Evolutionary conservation across 108 stramenopile species (phyloP), one percentile per base, ranked within the genome.

Genomic region (Skeletonema potamos): DNA sequence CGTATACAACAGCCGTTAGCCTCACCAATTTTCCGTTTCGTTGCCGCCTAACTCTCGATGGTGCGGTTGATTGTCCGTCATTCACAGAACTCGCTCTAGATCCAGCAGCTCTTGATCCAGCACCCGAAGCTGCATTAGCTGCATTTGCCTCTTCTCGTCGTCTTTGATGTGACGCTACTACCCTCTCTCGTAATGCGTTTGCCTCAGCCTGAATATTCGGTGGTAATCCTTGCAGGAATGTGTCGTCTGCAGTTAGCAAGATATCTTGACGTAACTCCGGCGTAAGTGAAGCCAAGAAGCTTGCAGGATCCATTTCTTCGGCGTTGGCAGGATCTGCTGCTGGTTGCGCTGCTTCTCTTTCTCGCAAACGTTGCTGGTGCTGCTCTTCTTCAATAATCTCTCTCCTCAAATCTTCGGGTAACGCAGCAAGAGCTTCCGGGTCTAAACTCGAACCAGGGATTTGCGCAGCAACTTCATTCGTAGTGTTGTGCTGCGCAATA

Each of bases 381-480:
- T 85, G 88, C 70, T 97, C 97, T 77, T 98, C 93, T 62, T 88
- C 92, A 48, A 98, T 92, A 13, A 96, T 86, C 74, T 98, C 97
- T 18, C 90, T 70, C 58, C 97, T 74, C 90, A 98, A 94, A 27
- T 96, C 95, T 58, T 95, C 92, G 30, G 97, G 97, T 27, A 98
- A 76, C n/a, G 94, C 95, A 3, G 96, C 96, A 7, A 98, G 88
- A 6, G 89, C 94, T 65, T 96, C 96, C 2, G 94, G 96, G 68
- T 98, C 97, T 37, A 96, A 75, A 4, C 93, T 92, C n/a, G 96
- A 92, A 10, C 79, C 84, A 55, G 83, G 89, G 24, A 95, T 88
- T 72, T 95, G 85, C 18, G 79, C 69, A 7, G 76, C 85, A 26
- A 92, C 72, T 58, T 83, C 89, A 4, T 74, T 77, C 17, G 84